Evolutionary conservation across 108 stramenopile species (phyloP), one percentile per base, ranked within the genome.

Genomic region (Conticribra guillardii): DNA sequence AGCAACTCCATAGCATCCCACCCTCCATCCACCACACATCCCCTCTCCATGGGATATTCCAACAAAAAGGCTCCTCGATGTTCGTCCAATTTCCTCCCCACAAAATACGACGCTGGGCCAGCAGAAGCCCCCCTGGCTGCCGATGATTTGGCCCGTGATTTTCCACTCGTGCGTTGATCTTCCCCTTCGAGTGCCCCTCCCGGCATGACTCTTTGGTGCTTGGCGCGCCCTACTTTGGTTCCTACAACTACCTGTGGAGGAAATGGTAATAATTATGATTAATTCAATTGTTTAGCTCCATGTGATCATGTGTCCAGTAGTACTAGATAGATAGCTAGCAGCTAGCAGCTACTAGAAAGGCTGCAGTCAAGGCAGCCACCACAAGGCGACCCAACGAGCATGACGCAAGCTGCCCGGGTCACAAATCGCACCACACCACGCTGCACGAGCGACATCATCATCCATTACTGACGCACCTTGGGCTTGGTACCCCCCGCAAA

Each of bases 401-500:
- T n/a, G n/a, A n/a, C n/a, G n/a, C n/a, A n/a, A n/a, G n/a, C n/a
- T n/a, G n/a, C n/a, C n/a, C n/a, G n/a, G n/a, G n/a, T n/a, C n/a
- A n/a, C n/a, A n/a, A n/a, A n/a, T n/a, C n/a, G n/a, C n/a, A n/a
- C n/a, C n/a, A n/a, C n/a, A n/a, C n/a, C n/a, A n/a, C n/a, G n/a
- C n/a, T n/a, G n/a, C n/a, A n/a, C n/a, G n/a, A n/a, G n/a, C n/a
- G n/a, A n/a, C n/a, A n/a, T n/a, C n/a, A n/a, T n/a, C n/a, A n/a
- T n/a, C n/a, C n/a, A 31, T 15, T 49, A 57, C 11, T 11, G 3
- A 19, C 79, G 47, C 63, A 88, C 95, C 90, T 95, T 95, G 1
- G 98, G 98, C 68, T 93, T 95, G 63, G 96, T 93, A 8, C 89
- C 96, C 21, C 98, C 98, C 18, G 98, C 98, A 84, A 99, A 97